Evolutionary conservation across 1,284 basidiomycete genomes (phyloP), one percentile per base, ranked within the genome.

Genomic region (Phaffia rhodozyma): DNA sequence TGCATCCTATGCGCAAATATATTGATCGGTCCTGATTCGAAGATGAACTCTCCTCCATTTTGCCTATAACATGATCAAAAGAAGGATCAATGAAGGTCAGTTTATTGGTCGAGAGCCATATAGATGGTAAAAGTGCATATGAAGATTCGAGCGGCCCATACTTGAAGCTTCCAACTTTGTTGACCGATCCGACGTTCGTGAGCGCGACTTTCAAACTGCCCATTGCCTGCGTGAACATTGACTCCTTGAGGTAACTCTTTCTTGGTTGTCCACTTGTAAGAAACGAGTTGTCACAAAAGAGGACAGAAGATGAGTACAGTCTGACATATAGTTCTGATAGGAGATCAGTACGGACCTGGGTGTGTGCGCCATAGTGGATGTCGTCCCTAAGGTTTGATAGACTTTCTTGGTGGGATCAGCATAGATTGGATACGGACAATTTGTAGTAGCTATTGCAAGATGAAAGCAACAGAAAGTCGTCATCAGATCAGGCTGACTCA

Each of bases 1-100:
- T 58, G 57, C 57, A 58, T 58, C 16, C 57, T 27, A 25, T 58
- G 57, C 20, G 57, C 57, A 27, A 58, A 58, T n/a, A 29, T 20
- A 13, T 49, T 49, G 23, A 2, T 18, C 47, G 21, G 47, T 29
- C 57, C 57, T n/a, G 34, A 20, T 1, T 30, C 57, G 25, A 58
- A 49, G 38, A 58, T 20, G 23, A 58, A 58, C 21, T 58, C 57
- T 25, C 57, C 57, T 47, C 57, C 57, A 32, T 58, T 58, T 20
- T 58, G 57, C 50, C 57, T 58, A n/a, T 3, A 3, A 6, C 11
- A 27, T 49, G 5, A 32, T 21, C 29, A 48, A 16, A 23, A n/a
- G 34, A 29, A 13, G 20, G 16, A 11, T 18, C 29, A 25, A 16
- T 11, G 27, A 2, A 11, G 21, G 11, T 57, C 55, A 57, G 55